These are phyloP conservation scores for Talaromyces trachyspermus DNA, from an alignment of 495 filamentous ascomycete genomes.

Conservation along the genomic window DNA sequence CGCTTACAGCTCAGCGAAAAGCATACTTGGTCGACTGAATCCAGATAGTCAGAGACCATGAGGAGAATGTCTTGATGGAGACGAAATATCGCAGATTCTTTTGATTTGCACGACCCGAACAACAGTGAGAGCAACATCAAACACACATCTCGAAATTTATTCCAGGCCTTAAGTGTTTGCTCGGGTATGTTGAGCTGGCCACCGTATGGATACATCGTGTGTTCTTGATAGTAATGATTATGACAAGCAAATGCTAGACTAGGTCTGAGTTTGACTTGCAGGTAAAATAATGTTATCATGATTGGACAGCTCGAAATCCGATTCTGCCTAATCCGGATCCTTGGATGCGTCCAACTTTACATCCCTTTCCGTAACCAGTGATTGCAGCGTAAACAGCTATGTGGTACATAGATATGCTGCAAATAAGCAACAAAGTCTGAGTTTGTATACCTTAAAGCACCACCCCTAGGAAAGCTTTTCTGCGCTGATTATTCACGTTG, in stretches of 20 bases:
- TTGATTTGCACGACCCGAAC: not conserved
- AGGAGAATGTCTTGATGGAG: not conserved
- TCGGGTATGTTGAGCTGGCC: not conserved
- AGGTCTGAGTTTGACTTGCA: not conserved
- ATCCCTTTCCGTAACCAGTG: too few species aligned
- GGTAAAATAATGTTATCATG: not conserved
- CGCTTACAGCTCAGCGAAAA: slow-evolving; percentile 13
- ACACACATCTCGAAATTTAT: not conserved
- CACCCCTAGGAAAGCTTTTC: too few species aligned
- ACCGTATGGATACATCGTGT: not conserved
- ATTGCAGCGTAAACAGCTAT: too few species aligned
- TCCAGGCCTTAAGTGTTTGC: not conserved
- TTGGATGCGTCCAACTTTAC: not conserved
- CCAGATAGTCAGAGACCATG: slow-evolving; percentile 2
- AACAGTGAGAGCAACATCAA: not conserved
- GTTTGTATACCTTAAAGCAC: too few species aligned
- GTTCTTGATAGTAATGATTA: too few species aligned
- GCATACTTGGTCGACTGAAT: slow-evolving; percentile 10
- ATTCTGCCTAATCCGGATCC: not conserved
- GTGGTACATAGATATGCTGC: too few species aligned
- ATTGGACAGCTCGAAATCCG: not conserved
- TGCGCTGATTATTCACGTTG: too few species aligned
- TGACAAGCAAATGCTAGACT: too few species aligned
- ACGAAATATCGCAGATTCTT: slow-evolving; percentile 5
- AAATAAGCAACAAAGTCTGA: too few species aligned